These are phyloP conservation scores for Cladosporium sp. DNA, from an alignment of 2,329 filamentous ascomycete species.

Conservation along the genomic window DNA sequence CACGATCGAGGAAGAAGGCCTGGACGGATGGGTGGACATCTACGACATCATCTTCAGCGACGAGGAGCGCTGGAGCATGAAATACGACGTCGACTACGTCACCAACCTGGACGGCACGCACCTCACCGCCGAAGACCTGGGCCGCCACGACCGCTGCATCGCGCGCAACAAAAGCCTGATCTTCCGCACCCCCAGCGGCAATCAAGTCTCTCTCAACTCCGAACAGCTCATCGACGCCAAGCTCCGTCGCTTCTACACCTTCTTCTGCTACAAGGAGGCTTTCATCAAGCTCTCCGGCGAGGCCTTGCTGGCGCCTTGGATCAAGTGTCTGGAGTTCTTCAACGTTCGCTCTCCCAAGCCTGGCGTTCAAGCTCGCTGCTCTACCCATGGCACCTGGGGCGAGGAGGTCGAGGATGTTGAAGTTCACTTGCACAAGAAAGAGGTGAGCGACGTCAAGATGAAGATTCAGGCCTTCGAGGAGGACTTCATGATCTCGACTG, in stretches of 20 bases:
- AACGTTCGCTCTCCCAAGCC: slow-evolving; percentile 55
- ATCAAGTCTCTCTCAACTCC: slow-evolving; percentile 36
- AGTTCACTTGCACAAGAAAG: slow-evolving; percentile 45
- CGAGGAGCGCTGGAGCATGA: slow-evolving; percentile 60
- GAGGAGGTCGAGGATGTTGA: slow-evolving; percentile 46
- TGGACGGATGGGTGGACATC: slow-evolving; percentile 65
- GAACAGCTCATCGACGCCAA: slow-evolving; percentile 55
- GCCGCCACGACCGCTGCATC: slow-evolving; percentile 41
- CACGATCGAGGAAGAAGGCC: slow-evolving; percentile 58
- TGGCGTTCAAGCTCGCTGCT: slow-evolving; percentile 40
- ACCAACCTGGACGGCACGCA: slow-evolving; percentile 42
- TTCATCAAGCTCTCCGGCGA: slow-evolving; percentile 83
- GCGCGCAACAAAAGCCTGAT: slow-evolving; percentile 35
- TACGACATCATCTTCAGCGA: slow-evolving; percentile 66
- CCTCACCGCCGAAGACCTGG: slow-evolving; percentile 37
- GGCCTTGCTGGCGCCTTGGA: slow-evolving; percentile 69
- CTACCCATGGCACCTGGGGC: slow-evolving; percentile 43
- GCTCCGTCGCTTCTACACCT: slow-evolving; percentile 68
- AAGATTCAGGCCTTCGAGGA: slow-evolving; percentile 57
- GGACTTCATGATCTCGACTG: slow-evolving; percentile 56
- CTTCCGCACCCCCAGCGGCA: slow-evolving; percentile 34
- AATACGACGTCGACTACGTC: slow-evolving; percentile 46
- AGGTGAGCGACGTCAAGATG: slow-evolving; percentile 50
- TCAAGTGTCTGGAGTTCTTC: slow-evolving; percentile 65
- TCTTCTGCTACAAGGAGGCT: slow-evolving; percentile 76